phyloP scores from a whole-genome alignment of 106 monocot genomes.

The Dioscorea alata region DNA sequence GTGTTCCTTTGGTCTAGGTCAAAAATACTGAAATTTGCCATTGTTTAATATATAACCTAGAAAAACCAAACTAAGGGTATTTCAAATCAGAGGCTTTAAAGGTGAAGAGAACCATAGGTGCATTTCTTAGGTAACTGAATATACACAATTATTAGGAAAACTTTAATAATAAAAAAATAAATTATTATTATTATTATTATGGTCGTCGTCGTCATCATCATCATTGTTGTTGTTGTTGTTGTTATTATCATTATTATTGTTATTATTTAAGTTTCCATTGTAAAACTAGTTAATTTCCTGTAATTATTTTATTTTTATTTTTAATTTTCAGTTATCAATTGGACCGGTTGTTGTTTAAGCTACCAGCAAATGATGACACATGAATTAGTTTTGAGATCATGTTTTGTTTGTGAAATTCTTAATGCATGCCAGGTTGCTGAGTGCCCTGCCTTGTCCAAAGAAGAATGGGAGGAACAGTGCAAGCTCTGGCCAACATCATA shows the following conservation, averaged over 20 bases:
- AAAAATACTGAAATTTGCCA: not conserved
- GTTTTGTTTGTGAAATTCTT: not conserved
- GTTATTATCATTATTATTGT: not conserved
- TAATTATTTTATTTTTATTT: not conserved
- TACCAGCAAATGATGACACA: not conserved
- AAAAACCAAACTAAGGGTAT: not conserved
- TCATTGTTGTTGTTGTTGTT: not conserved
- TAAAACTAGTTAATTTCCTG: not conserved
- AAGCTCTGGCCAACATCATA: conserved; percentile 96
- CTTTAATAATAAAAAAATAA: too few species aligned
- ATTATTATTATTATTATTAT: not conserved
- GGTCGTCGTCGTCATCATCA: too few species aligned
- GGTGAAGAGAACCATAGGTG: not conserved
- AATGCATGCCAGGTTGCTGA: conserved; percentile 58
- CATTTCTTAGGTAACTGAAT: not conserved
- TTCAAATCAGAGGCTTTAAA: not conserved
- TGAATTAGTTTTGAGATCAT: not conserved
- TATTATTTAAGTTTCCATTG: not conserved
- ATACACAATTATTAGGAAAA: not conserved
- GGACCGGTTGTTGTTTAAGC: not conserved
- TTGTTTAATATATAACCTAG: not conserved
- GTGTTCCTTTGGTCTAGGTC: not conserved
- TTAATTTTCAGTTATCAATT: not conserved
- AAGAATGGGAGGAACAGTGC: conserved; percentile 94
- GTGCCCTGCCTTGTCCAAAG: conserved; percentile 73